Percentiles rank a stretch among this genome's conserved stretches.
phyloP scores from a whole-genome alignment of 192 early-diverging fungal species.

The Backusella tarrabulga region DNA sequence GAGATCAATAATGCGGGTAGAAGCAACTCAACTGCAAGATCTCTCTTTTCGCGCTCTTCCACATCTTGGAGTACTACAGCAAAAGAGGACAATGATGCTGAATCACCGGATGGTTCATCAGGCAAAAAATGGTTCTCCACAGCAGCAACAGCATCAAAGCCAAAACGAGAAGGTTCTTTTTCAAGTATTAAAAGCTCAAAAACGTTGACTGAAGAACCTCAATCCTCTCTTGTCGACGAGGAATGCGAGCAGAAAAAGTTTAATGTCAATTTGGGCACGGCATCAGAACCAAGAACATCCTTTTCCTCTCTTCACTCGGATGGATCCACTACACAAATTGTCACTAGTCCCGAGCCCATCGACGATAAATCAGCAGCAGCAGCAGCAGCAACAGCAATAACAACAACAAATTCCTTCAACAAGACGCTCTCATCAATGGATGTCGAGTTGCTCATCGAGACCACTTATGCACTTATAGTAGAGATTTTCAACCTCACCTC shows the following conservation, averaged over 20 bases:
- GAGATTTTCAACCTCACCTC: slow-evolving; percentile 36
- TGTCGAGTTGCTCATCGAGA: slow-evolving; percentile 38
- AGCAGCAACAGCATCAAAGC: neutral
- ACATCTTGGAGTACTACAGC: neutral
- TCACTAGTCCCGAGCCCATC: neutral
- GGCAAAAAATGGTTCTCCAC: slow-evolving; percentile 3
- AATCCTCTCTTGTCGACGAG: neutral
- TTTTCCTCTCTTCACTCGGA: neutral
- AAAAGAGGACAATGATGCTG: neutral
- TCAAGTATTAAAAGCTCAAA: neutral
- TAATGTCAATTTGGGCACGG: neutral
- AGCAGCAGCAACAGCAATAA: neutral
- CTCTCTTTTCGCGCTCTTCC: neutral
- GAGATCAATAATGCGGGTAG: neutral
- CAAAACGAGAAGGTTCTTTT: neutral
- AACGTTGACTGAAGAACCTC: neutral
- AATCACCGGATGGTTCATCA: neutral
- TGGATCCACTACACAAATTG: too few relatives aligned
- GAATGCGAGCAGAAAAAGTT: neutral
- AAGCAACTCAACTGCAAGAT: neutral
- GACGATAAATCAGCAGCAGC: neutral
- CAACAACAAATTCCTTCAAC: neutral
- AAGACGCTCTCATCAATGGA: slow-evolving; percentile 11
- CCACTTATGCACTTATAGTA: slow-evolving; percentile 31
- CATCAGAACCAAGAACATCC: neutral